Evolutionary conservation across 2,329 filamentous ascomycete species (phyloP), one percentile per base, ranked within the genome.

Genomic region (Fusarium sp.): DNA sequence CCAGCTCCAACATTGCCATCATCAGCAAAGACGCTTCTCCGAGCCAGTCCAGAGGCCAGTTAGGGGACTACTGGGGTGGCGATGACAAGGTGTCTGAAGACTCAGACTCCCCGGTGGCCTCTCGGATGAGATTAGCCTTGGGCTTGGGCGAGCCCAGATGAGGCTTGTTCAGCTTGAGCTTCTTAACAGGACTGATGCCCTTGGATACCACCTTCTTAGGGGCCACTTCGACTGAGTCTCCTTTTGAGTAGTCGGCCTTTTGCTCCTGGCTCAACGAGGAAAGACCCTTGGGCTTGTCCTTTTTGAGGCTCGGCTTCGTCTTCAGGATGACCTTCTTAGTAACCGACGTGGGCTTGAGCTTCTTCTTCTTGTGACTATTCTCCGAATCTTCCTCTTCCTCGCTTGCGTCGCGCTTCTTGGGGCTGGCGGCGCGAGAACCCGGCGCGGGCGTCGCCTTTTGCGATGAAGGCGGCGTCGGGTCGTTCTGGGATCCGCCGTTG

Each of bases 381-480:
- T 88, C 87, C 17, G 86, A 86, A 29, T 87, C 87, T 31, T 85
- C 87, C 51, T 88, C 88, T 29, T 90, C 88, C 57, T 89, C 87
- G 69, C 88, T 88, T 49, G 83, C 85, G 62, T 90, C 88, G 27
- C 89, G 85, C 79, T 91, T 91, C 75, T 87, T 85, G 6, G 88
- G 89, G 71, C 88, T 91, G 27, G 81, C 81, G 22, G 85, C 87
- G 61, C 87, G 84, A 14, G 88, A 90, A 9, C 84, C 85, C 2
- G 89, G 87, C 17, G 83, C 81, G 2, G 90, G 90, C 2, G 90
- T 92, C 40, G 87, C 88, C 77, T 90, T 91, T 76, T 91, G 89
- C 72, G 89, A 92, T 33, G 87, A 87, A 17, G 90, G 89, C 11
- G 90, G 89, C 46, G 90, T 91, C 56, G 85, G 84, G 66, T 90